phyloP scores from a whole-genome alignment of 2,329 filamentous ascomycete genomes.

The Colletotrichum sp. region DNA sequence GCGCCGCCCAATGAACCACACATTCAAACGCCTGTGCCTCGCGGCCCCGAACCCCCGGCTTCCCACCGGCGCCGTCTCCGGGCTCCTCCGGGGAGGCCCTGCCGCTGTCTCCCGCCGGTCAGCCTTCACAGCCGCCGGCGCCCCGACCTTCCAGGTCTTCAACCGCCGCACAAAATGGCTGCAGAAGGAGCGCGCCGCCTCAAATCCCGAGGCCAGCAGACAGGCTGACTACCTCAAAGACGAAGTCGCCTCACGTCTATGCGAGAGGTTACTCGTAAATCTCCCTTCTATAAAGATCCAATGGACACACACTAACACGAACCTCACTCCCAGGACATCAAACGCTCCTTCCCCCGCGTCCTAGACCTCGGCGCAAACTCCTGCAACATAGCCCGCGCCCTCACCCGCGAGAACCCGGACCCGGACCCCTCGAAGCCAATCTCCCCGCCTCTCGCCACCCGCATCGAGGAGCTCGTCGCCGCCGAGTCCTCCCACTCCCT shows the following conservation, averaged over 20 bases:
- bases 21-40: slow-evolving; percentile 13
- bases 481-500: slow-evolving; percentile 81
- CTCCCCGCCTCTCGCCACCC: slow-evolving; percentile 71
- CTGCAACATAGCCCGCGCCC: slow-evolving; percentile 87
- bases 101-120: slow-evolving; percentile 43
- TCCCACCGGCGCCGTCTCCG: slow-evolving; percentile 1
- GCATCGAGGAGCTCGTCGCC: slow-evolving; percentile 77
- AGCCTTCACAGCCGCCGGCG: slow-evolving; percentile 78
- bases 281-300: not conserved
- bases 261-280: slow-evolving; percentile 80
- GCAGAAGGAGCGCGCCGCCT: slow-evolving; percentile 86
- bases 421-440: slow-evolving; percentile 58
- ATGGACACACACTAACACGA: not conserved
- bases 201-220: slow-evolving; percentile 72
- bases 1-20: slow-evolving; percentile 19
- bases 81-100: not conserved
- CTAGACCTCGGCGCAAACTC: slow-evolving; percentile 96
- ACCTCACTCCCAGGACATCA: slow-evolving; percentile 76
- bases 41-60: not conserved
- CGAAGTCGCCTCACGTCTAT: slow-evolving; percentile 84
- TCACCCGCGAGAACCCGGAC: slow-evolving; percentile 74
- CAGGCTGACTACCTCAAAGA: slow-evolving; percentile 92
- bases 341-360: slow-evolving; percentile 81
- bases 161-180: slow-evolving; percentile 86
- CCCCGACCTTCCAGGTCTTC: slow-evolving; percentile 87